Evolutionary conservation across 148 eudicot species (phyloP), one percentile per base, ranked within the genome.

Genomic region (Chenopodium formosanum): DNA sequence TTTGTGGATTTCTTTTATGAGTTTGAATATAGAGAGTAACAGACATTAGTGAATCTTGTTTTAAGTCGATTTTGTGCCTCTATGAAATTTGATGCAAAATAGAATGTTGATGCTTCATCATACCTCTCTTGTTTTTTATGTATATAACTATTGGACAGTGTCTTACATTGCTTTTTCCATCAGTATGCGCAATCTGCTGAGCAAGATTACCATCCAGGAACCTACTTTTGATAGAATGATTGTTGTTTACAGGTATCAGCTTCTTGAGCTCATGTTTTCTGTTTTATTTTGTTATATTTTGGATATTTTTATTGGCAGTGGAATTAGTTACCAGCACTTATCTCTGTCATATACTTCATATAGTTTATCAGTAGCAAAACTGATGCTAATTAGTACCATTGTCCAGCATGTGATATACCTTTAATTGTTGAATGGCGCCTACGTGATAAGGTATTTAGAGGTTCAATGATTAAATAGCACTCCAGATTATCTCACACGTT

Each of bases 171-270:
- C 13, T 78, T 79, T 77, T 72, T 44, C 34, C 34, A 78, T 77
- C 91, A 93, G 93, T 88, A 80, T 89, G 10, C 78, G 89, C 79
- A 94, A 90, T 84, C 87, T 96, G 82, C 75, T 89, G 79, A 88
- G 92, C 85, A 91, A 91, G 88, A 90, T 87, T 77, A 92, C 93
- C 40, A 94, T 94, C 79, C 99, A 96, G 83, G 99, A 96, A 81
- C 99, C 99, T 52, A 96, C 99, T 25, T 94, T 94, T 85, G 99
- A 96, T 85, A 89, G 99, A 88, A 96, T 96, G 47, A 96, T 96
- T 79, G 99, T 96, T 82, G 93, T 96, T 74, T 96, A 96, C 92
- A 91, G 99, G 99, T 95, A 84, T 58, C 76, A 65, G 34, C 44
- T 22, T 53, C 63, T 9, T 77, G 16, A 4, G 23, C 72, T 22